Base-by-base conservation (phyloP, 2,329 filamentous ascomycete species). In the Chrysoporthe puriensis region DNA sequence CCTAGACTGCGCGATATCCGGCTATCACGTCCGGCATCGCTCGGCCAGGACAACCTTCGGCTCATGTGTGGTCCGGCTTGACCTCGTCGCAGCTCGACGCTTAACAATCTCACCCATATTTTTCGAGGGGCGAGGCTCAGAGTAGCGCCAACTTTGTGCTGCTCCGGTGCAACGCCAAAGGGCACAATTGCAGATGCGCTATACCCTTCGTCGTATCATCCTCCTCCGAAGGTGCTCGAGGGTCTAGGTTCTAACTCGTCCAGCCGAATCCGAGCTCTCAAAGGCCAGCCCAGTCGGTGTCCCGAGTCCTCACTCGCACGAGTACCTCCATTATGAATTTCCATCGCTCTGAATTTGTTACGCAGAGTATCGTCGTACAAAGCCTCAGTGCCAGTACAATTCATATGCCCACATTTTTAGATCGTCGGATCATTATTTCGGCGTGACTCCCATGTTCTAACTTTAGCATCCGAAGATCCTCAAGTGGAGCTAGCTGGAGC, bases 381-480 rank as follows among this genome's bases (percentile, higher is more conserved):
- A 54, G 14, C 32, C 26, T 44, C n/a, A 8, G 5, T 14, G 40
- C 48, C 13, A 26, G 21, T 14, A 4, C 46, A 11, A 8, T 21
- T 14, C n/a, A 43, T n/a, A 32, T 34, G 58, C 21, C 58, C 13
- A 6, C 21, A 34, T 32, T 32, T 32, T 54, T 32, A 16, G 21
- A 54, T 34, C 32, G 50, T 54, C 50, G 50, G 50, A 21, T 54
- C 14, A 54, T 54, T 54, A 21, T 54, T 54, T 54, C 26, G 50
- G 50, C 50, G 50, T 13, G 32, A 32, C 21, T 7, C 44, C 63
- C 59, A 44, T 21, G 52, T 66, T 60, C 64, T 69, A 69, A 63
- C 58, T 69, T 69, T 69, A 64, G 67, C 63, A 69, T 42, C 63
- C 54, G 46, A 48, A 21, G 36, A 21, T 14, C 50, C 60, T 14